phyloP scores from a whole-genome alignment of 192 early-diverging fungal genomes.

The Podochytrium sp. region DNA sequence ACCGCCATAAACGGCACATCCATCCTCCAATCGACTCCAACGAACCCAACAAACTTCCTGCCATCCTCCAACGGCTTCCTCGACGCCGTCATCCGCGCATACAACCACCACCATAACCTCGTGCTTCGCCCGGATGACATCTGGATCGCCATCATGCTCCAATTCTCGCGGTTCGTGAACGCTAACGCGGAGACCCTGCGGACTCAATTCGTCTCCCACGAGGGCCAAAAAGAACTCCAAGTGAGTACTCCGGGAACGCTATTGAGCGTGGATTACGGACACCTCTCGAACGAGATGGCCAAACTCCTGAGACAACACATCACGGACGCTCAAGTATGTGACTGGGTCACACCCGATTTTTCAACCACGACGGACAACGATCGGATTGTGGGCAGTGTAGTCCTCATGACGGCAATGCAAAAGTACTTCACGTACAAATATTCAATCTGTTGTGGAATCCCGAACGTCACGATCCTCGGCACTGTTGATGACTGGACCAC shows the following conservation, averaged over 20 bases:
- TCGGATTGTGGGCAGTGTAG: slow-evolving; percentile 17
- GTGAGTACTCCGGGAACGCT: background rate
- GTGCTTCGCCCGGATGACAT: slow-evolving; percentile 27
- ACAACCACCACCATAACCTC: slow-evolving; percentile 20
- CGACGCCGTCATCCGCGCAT: slow-evolving; percentile 10
- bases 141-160: slow-evolving; percentile 25
- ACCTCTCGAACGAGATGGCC: background rate
- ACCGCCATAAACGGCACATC: background rate
- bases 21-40: background rate
- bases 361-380: slow-evolving; percentile 23
- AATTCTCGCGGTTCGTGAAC: slow-evolving; percentile 15
- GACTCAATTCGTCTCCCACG: slow-evolving; percentile 5
- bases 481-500: slow-evolving; percentile 7
- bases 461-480: slow-evolving; percentile 8
- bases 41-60: background rate
- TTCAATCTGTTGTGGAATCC: slow-evolving; percentile 19
- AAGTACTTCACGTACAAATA: slow-evolving; percentile 17
- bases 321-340: background rate
- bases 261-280: background rate
- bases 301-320: slow-evolving; percentile 1
- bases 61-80: slow-evolving; percentile 19
- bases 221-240: slow-evolving; percentile 15
- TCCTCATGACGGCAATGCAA: slow-evolving; percentile 26
- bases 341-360: slow-evolving; percentile 22
- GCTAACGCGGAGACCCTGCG: slow-evolving; percentile 16